Evolutionary conservation across 306 rosid species (phyloP), one percentile per base, ranked within the genome.

Genomic region (Astragalus glycyphyllos): DNA sequence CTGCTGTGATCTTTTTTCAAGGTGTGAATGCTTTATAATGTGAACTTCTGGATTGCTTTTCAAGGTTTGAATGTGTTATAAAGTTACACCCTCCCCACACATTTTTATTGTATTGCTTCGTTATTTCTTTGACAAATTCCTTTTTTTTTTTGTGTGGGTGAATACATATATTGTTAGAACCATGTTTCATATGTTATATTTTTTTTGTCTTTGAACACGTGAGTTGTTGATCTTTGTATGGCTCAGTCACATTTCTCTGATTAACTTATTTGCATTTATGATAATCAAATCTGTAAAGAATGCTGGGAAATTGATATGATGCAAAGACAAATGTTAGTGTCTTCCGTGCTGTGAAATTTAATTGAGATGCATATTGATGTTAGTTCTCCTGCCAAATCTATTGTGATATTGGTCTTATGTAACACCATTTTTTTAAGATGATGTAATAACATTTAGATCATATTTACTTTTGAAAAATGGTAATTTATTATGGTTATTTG

Each of bases 151-250:
- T 26, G 31, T 26, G 31, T 11, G 11, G 40, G 37, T 20, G 54
- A 48, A 42, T 20, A 63, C 40, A 42, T 7, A 11, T 62, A 48
- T 15, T 34, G 11, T 48, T 48, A 32, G 15, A 50, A 47, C 49
- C 48, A 34, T 66, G 35, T 34, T 67, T 67, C 46, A 49, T 35
- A 14, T 50, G 48, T 56, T 67, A 34, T 67, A 7, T 35, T 37
- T n/a, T n/a, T 49, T n/a, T 67, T 51, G 12, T 20, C 60, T 67
- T 45, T 67, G 17, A 10, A 35, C 45, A 61, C 9, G 34, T 34
- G 15, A 35, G n/a, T 72, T 35, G 4, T 47, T 46, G 59, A 59
- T 61, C 44, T 37, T 68, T 68, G 50, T 68, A 48, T 16, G 53
- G 38, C 38, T 51, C 26, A 38, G 51, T 68, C 53, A 38, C 63